These are phyloP conservation scores for Gonium pectorale DNA, from an alignment of 139 green algal genomes.

Conservation along the genomic window DNA sequence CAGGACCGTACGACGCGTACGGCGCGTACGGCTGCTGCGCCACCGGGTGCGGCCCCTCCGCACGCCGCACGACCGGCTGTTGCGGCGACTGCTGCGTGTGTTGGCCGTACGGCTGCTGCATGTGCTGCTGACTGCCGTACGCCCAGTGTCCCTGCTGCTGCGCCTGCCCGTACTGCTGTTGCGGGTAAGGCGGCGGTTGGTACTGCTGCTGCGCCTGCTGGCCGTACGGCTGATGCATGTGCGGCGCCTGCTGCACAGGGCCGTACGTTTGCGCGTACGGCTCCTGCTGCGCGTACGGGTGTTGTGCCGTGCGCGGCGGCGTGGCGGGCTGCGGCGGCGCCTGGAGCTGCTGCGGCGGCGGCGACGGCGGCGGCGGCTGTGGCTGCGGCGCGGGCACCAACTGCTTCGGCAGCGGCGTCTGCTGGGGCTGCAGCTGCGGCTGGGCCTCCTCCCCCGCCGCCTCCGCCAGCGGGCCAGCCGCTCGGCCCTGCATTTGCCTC, in stretches of 20 bases:
- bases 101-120: not conserved
- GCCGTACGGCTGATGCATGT: not conserved
- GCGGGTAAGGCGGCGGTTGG: not conserved
- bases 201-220: not conserved
- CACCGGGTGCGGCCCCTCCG: not conserved
- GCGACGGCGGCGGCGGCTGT: too few relatives aligned
- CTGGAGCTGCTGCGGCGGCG: not conserved
- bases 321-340: not conserved
- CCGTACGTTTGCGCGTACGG: not conserved
- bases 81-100: not conserved
- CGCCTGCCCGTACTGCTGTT: not conserved
- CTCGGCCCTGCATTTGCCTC: too few relatives aligned
- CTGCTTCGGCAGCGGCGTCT: not conserved
- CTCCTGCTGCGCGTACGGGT: not conserved
- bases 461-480: not conserved
- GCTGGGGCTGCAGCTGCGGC: constrained; percentile 5
- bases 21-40: not conserved
- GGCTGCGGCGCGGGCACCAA: not conserved
- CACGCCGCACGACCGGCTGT: not conserved
- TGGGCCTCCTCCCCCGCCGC: not conserved
- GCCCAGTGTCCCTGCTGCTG: too few relatives aligned
- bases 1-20: too few relatives aligned
- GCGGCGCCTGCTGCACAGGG: not conserved
- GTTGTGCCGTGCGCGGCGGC: too few relatives aligned
- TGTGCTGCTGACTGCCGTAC: not conserved